Evolutionary conservation across 306 rosid genomes (phyloP), one percentile per base, ranked within the genome.

Genomic region (Elaeagnus macrophylla): DNA sequence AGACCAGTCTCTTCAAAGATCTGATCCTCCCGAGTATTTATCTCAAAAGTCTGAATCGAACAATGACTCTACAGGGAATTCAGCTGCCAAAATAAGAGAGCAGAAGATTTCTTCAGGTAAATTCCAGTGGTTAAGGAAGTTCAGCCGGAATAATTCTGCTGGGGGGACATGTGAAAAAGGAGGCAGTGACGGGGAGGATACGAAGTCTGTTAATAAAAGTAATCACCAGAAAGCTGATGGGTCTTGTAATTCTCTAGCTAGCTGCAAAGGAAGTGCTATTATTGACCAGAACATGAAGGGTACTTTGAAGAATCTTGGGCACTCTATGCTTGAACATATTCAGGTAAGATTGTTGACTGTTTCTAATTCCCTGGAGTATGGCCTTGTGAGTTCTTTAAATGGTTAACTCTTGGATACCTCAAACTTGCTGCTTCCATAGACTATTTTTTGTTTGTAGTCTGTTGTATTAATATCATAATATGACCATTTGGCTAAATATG

Each of bases 241-340:
- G 12, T 57, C 76, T 54, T 53, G 70, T 67, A 75, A 63, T 40
- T 72, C 79, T 69, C 59, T 75, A 67, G 69, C 57, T 43, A 68
- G 75, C 57, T 46, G 61, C 62, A 77, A 80, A 55, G 95, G 77
- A 56, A 90, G 79, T n/a, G 66, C 77, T 48, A 65, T 51, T 48
- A 65, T 51, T 9, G 96, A 87, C 60, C 99, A 84, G 77, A 75
- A 79, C 62, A 57, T 67, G 69, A 74, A 68, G 61, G 75, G 75
- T 46, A 75, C 75, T 59, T 61, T 84, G 66, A 88, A 73, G 82
- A 84, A 88, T 81, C 69, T 88, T 42, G 99, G 96, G 57, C 90
- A 73, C 63, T 82, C 96, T 39, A 93, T 93, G 99, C 82, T 84
- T 45, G 99, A 88, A 59, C 94, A 91, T 50, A 82, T 91, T 56